Conservation (phyloP, 202 grass and related monocot genomes). For the Alloteropsis angusta region DNA sequence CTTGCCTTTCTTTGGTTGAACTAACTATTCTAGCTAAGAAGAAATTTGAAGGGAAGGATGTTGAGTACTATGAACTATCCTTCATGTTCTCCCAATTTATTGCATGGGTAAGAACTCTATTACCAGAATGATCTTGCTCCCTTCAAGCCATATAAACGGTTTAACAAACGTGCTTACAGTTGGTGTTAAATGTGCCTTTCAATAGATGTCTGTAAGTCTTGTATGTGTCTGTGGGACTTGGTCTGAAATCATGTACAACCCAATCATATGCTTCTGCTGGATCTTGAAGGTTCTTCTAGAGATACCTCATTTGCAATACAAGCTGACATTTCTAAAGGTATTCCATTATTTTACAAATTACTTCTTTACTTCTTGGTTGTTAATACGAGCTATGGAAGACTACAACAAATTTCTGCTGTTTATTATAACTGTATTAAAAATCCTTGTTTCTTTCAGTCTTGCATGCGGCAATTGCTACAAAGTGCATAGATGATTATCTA, state of each 20-base stretch:
- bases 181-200: neutral
- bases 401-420: neutral
- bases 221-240: slow-evolving; percentile 29
- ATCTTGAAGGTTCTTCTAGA: slow-evolving; percentile 69
- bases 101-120: slow-evolving; percentile 56
- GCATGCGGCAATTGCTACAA: neutral
- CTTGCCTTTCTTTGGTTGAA: slow-evolving; percentile 46
- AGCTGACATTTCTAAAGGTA: slow-evolving; percentile 57
- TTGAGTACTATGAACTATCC: slow-evolving; percentile 37
- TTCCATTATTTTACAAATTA: slow-evolving; percentile 7
- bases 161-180: slow-evolving; percentile 9
- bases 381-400: slow-evolving; percentile 4
- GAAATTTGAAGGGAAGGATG: slow-evolving; percentile 27
- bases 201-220: slow-evolving; percentile 48
- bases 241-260: slow-evolving; percentile 58
- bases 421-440: neutral
- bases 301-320: slow-evolving; percentile 76
- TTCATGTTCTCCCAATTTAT: slow-evolving; percentile 52
- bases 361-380: neutral
- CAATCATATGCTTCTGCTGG: slow-evolving; percentile 73
- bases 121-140: neutral
- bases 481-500: neutral
- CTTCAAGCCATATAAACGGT: neutral
- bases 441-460: neutral
- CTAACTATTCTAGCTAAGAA: slow-evolving; percentile 42